phyloP scores from a whole-genome alignment of 306 rosid genomes.

The cucumber (Cucumis sativus) region DNA sequence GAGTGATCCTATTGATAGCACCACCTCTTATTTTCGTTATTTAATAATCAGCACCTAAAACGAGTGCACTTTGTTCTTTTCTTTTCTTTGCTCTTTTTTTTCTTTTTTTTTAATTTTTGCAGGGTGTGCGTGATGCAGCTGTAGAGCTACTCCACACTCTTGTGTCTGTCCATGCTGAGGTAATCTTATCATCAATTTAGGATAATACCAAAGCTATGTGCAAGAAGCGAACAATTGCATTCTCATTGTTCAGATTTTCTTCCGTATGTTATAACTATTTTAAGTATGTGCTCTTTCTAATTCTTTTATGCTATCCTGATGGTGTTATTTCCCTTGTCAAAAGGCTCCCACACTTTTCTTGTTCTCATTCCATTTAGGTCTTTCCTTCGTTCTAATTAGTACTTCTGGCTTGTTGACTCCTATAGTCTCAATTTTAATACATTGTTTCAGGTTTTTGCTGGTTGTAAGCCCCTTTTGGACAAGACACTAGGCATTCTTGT shows the following conservation, averaged over 20 bases:
- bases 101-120: constrained; percentile 10
- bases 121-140: constrained; percentile 97
- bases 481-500: constrained; percentile 95
- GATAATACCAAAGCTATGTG: neutral
- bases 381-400: neutral
- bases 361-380: neutral
- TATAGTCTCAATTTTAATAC: neutral
- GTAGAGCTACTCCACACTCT: constrained; percentile 90
- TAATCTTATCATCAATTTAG: constrained; percentile 20
- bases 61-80: neutral
- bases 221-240: neutral
- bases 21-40: neutral
- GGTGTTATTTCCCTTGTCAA: neutral
- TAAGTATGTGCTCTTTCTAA: neutral
- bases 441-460: constrained; percentile 66
- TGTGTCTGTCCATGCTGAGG: constrained; percentile 99
- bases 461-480: constrained; percentile 87
- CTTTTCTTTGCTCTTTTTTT: neutral
- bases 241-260: neutral
- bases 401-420: neutral
- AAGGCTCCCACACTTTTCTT: neutral
- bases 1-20: neutral
- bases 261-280: neutral
- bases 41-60: neutral
- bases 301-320: neutral